These are phyloP conservation scores for Sporothrix inflata DNA, from an alignment of 2,329 filamentous ascomycete species.

Conservation along the genomic window DNA sequence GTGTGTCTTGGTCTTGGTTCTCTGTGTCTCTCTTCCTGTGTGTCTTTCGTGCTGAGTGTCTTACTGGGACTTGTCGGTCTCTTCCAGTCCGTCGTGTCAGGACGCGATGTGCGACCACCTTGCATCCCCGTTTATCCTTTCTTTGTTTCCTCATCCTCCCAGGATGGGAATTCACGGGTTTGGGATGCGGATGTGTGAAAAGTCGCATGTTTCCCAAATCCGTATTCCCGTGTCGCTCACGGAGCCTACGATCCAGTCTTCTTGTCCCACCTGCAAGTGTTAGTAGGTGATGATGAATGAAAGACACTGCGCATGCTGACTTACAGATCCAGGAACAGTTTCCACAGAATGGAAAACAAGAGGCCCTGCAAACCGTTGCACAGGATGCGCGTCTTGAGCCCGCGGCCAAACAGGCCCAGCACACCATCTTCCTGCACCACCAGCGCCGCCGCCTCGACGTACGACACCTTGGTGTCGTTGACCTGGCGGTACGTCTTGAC, in stretches of 20 bases:
- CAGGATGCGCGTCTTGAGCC: conserved; percentile 52
- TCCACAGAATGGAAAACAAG: conserved; percentile 54
- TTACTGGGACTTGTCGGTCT: neutral
- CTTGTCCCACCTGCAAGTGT: conserved; percentile 21
- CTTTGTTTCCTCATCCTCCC: neutral
- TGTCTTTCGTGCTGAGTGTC: neutral
- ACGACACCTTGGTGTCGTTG: conserved; percentile 52
- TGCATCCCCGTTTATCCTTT: neutral
- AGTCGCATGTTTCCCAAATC: neutral
- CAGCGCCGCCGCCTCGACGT: conserved; percentile 48
- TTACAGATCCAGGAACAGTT: conserved; percentile 53
- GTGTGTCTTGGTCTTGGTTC: neutral
- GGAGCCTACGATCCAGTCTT: conserved; percentile 22
- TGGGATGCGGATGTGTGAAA: neutral
- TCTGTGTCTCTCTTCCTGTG: neutral
- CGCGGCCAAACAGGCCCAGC: conserved; percentile 49
- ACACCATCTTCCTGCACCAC: conserved; percentile 49
- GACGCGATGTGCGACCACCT: neutral
- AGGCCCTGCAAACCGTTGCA: conserved; percentile 53
- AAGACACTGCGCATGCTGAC: no score
- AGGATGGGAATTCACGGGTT: neutral
- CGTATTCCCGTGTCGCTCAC: neutral
- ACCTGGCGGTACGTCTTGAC: conserved; percentile 56
- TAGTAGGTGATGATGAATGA: neutral
- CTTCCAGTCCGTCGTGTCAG: conserved; percentile 14